Base-by-base conservation (phyloP, 2,329 filamentous ascomycete species). In the Aphanocladium album region DNA sequence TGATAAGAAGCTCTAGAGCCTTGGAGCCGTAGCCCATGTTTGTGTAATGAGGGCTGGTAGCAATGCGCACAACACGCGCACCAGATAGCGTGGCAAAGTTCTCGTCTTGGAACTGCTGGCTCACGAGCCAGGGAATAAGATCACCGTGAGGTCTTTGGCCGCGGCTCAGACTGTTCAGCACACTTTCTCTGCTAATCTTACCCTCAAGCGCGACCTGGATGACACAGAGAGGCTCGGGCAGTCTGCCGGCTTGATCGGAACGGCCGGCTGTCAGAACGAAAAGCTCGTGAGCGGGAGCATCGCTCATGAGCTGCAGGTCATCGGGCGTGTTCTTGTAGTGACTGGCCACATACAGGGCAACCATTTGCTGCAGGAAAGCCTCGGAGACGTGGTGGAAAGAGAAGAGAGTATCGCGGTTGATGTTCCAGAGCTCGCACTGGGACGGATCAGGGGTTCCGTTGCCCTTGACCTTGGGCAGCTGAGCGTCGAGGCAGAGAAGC, bases 321-420 rank as follows among this genome's bases (percentile, higher is more conserved):
- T 99, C 96, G 0, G 95, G 95, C 0, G 93, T 91, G 76, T 99
- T 99, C 76, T 98, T 98, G 81, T 99, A 97, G 74, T 96, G 92
- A 57, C 91, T 96, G 30, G 95, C 92, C 30, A 99, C 96, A 68
- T 98, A 99, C 2, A 99, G 83, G 1, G 93, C 92, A 76, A 99
- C 93, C 91, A 99, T 97, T 69, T 96, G 92, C 73, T 99, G 95
- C 60, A 99, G 78, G 77, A 99, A 98, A 71, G 93, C 95, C 73
- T 99, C 95, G 2, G 95, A 96, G 21, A 98, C 91, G 2, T 93
- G 91, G 69, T 99, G 95, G 80, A 96, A 99, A 14, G 93, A 98
- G 78, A 99, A 99, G 16, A 99, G 84, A 9, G 93, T 98, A 76
- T 99, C 95, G 60, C 95, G 89, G 77, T 98, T 99, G 68, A 99